These are phyloP conservation scores for Hippophae gyantsensis DNA, from an alignment of 306 rosid genomes.

Conservation along the genomic window DNA sequence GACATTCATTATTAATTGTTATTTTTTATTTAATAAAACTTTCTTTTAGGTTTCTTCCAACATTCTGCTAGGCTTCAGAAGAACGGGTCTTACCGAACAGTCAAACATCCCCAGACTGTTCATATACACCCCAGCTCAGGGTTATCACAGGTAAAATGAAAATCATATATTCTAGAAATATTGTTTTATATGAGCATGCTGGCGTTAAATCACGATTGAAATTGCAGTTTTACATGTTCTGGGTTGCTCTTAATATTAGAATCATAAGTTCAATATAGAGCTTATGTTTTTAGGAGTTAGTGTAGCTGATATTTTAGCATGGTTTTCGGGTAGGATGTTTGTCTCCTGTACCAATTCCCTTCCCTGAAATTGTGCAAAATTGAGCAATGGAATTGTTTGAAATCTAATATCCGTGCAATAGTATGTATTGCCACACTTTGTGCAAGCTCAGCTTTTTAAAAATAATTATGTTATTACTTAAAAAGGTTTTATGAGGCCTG, in stretches of 20 bases:
- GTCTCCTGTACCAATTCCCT: too few species aligned
- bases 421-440: too few species aligned
- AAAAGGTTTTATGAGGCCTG: too few species aligned
- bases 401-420: too few species aligned
- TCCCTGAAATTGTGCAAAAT: too few species aligned
- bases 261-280: neutral
- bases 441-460: too few species aligned
- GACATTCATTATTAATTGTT: neutral
- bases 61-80: conserved; percentile 73
- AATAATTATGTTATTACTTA: too few species aligned
- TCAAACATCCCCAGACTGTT: conserved; percentile 78
- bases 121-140: conserved; percentile 96
- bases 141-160: conserved; percentile 50
- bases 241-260: neutral
- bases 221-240: neutral
- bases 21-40: conserved; percentile 12
- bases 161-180: neutral
- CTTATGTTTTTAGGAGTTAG: too few species aligned
- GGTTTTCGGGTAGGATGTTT: too few species aligned
- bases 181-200: neutral
- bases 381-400: too few species aligned
- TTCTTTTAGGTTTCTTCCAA: conserved; percentile 67
- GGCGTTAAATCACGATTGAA: neutral
- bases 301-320: too few species aligned
- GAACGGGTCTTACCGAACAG: conserved; percentile 72